Percentiles rank a stretch among this genome's conserved stretches.
Conservation (phyloP, 1,139 yeast genomes). For the Taiozyma onychis region DNA sequence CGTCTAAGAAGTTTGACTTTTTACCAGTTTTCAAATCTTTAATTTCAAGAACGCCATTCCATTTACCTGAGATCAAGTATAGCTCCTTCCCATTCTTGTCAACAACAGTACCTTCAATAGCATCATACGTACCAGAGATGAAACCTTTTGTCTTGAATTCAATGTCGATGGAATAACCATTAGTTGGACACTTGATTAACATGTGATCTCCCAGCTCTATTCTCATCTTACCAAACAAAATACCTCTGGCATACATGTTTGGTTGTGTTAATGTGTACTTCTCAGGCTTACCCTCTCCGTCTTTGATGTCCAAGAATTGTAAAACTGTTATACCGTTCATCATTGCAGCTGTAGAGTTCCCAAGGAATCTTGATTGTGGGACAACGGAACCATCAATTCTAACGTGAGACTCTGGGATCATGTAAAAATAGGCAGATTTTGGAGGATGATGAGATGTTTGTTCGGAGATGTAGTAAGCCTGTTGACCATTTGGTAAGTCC, state of each 20-base stretch:
- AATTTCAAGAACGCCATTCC: conserved; percentile 85
- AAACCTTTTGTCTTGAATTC: conserved; percentile 96
- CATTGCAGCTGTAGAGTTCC: conserved; percentile 93
- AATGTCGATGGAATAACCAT: conserved; percentile 66
- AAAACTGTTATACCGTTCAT: conserved; percentile 89
- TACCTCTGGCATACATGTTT: conserved; percentile 92
- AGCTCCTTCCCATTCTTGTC: conserved; percentile 48
- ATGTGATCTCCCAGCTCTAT: conserved; percentile 92
- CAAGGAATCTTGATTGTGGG: conserved; percentile 84
- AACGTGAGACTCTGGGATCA: conserved; percentile 74
- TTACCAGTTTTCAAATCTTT: conserved; percentile 42
- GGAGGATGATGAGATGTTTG: conserved; percentile 99
- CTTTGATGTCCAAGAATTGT: conserved; percentile 57
- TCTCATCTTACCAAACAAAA: conserved; percentile 82
- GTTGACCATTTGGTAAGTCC: conserved; percentile 69
- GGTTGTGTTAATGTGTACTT: conserved; percentile 84
- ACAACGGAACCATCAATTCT: conserved; percentile 85
- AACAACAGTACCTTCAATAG: conserved; percentile 70
- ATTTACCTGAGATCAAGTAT: conserved; percentile 76
- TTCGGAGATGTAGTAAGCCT: conserved; percentile 83
- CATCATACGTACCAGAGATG: conserved; percentile 87
- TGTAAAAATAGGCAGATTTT: conserved; percentile 85
- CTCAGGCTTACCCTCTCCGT: conserved; percentile 45
- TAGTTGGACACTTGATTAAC: conserved; percentile 57
- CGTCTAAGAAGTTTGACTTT: conserved; percentile 58